Base-by-base conservation (phyloP, 176 grass and related monocot genomes). In the Elaeis guineensis region DNA sequence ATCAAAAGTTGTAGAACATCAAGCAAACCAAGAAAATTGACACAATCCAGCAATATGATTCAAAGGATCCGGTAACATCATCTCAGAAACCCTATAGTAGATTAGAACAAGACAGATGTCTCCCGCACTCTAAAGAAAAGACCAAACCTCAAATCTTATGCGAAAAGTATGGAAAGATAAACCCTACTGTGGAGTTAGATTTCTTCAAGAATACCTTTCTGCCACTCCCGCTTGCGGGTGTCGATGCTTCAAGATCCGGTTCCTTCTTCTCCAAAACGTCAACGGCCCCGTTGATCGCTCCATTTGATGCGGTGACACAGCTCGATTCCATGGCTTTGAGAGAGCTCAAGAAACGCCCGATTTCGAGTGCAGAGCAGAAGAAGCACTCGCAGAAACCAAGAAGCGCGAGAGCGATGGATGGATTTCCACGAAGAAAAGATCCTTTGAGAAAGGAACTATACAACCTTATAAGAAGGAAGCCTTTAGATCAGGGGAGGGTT, bases 141-240 rank as follows among this genome's bases (percentile, higher is more conserved):
- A 6, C 1, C 2, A 21, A 16, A 55, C 52, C 1, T 44, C 7
- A 44, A 44, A 44, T 44, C 17, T 55, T 20, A 3, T 1, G 52
- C 21, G 19, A 39, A 25, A 39, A 3, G 12, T 28, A n/a, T 18
- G 32, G 17, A 70, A 8, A 2, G 0, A 7, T 49, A 60, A 49
- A 49, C 39, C n/a, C 28, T 15, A 54, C 20, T 14, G 35, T 21
- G 53, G 17, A 65, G 48, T n/a, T 20, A 66, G 4, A 22, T 52
- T 25, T 63, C 20, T 49, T 62, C 54, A 20, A 63, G 24, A 61
- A 22, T 17, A 80, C 79, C 79, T 76, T 76, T 82, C 48, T 75
- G 7, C 79, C 72, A 25, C 72, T 66, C 25, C 79, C 32, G 52
- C 55, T 73, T 7, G 44, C 4, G 16, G 30, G 55, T 65, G 35